Evolutionary conservation across 2,329 filamentous ascomycete species (phyloP).

Genomic region (Calonectria naviculata): DNA sequence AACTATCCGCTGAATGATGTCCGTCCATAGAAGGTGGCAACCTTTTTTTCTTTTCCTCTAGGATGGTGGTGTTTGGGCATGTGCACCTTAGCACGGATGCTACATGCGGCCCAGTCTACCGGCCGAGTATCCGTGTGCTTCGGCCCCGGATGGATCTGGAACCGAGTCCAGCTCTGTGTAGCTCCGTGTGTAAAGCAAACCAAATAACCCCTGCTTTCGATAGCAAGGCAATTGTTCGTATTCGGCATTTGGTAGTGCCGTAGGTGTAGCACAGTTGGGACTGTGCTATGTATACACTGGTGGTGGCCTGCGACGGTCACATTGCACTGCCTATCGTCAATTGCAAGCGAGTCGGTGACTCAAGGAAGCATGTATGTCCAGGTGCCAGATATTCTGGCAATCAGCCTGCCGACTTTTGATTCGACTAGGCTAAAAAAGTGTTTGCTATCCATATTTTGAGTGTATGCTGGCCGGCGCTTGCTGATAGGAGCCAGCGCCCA

Average conservation of each 20-base stretch:
- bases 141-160: neutral
- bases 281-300: neutral
- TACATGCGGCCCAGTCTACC: neutral
- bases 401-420: neutral
- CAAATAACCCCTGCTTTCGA: neutral
- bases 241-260: neutral
- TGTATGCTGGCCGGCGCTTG: neutral
- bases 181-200: neutral
- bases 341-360: neutral
- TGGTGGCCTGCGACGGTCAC: neutral
- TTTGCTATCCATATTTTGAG: neutral
- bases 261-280: neutral
- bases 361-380: neutral
- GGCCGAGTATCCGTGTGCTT: slow-evolving; percentile 2
- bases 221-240: neutral
- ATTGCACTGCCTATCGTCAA: neutral
- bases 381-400: neutral
- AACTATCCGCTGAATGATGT: slow-evolving; percentile 1
- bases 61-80: neutral
- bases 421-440: neutral
- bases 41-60: neutral
- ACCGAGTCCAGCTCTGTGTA: neutral
- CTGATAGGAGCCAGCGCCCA: neutral
- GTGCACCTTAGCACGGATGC: neutral
- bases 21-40: neutral